Base-by-base conservation (phyloP, 1,284 basidiomycete genomes). In the Taiwanofungus camphoratus region DNA sequence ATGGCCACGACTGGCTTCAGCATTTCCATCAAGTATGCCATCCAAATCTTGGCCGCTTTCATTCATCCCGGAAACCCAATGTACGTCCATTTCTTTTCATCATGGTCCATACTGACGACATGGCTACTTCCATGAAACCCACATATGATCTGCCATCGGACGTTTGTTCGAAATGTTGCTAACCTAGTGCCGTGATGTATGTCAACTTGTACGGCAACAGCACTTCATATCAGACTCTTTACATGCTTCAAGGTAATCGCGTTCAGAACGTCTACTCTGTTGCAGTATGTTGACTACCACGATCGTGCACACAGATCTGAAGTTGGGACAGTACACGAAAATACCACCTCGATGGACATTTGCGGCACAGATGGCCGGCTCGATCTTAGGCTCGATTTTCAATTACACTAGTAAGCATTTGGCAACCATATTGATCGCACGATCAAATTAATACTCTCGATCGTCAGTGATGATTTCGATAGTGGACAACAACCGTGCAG, bases 281-380 rank as follows among this genome's bases (percentile, higher is more conserved):
- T n/a, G 39, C 46, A 27, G 33, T 58, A n/a, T 29, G 29, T 31
- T 32, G 8, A 36, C 20, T 19, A 15, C 21, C 16, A 36, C 13
- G 31, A 2, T 30, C n/a, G 12, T 13, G 15, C 12, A 48, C 45
- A 9, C 68, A 79, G 60, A 80, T 52, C 63, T 50, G 9, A 82
- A 83, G 56, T 70, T 83, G 5, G 77, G 73, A 12, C 80, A 82
- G 52, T 82, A 76, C 54, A 70, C 67, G n/a, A 76, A 76, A 52
- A 55, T 76, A 18, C 71, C 72, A 11, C 74, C 72, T 1, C 57
- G 70, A 9, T 52, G 60, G n/a, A 73, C 71, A 5, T 76, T 76
- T 49, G 60, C 57, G 5, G 67, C 68, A 7, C 76, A 77, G 56
- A 66, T 76, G 57, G 55, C 70, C 2, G 69, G 69, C 1, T 68